Conservation (phyloP, 192 early-diverging fungal species). For the Entomortierella parvispora region DNA sequence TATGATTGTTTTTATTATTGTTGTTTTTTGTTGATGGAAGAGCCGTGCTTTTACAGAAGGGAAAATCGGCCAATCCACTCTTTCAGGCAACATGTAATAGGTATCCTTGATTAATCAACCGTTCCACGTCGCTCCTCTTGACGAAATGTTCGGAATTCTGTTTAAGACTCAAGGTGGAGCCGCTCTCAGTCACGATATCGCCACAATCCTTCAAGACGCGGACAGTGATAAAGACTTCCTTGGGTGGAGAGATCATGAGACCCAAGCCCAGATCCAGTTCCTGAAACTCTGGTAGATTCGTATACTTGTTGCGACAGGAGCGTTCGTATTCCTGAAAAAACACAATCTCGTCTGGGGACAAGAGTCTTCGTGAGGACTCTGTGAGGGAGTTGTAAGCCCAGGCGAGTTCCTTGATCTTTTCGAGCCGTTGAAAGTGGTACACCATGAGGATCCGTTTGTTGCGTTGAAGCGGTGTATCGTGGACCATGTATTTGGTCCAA, state of each 20-base stretch:
- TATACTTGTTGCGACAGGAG: constrained; percentile 71
- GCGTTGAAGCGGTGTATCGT: constrained; percentile 69
- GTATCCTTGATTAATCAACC: constrained; percentile 86
- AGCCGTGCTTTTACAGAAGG: no score
- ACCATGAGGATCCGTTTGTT: constrained; percentile 92
- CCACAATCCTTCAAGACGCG: constrained; percentile 89
- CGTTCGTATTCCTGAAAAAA: constrained; percentile 74
- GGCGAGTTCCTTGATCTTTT: constrained; percentile 71
- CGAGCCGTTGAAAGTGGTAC: constrained; percentile 80
- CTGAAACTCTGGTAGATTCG: constrained; percentile 56
- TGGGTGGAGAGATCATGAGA: constrained; percentile 84
- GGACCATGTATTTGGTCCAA: constrained; percentile 55
- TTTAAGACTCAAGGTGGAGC: constrained; percentile 74
- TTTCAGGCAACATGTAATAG: constrained; percentile 72
- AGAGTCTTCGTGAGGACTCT: constrained; percentile 15
- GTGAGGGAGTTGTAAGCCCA: constrained; percentile 60
- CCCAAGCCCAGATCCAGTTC: constrained; percentile 82
- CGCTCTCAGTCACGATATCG: constrained; percentile 90
- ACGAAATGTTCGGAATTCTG: constrained; percentile 89
- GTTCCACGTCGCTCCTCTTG: constrained; percentile 88
- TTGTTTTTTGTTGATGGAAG: no score
- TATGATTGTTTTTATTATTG: no score
- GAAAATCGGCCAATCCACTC: neutral
- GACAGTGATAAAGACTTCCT: constrained; percentile 93
- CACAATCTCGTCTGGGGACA: constrained; percentile 65